Base-by-base conservation (phyloP, 306 rosid genomes). In the Citrullus mucosospermus region DNA sequence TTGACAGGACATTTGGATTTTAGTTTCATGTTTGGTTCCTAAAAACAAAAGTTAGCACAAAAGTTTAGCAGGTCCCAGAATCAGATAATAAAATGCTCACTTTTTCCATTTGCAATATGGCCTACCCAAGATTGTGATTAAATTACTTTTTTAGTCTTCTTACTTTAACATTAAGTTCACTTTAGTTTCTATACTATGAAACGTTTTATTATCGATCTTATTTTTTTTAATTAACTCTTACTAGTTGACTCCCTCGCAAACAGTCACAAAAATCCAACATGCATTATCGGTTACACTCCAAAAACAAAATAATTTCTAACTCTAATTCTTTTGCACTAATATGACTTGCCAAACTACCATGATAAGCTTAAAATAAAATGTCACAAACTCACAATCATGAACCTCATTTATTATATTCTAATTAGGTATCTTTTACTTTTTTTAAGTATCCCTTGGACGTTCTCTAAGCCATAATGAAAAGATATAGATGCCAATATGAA, bases 21-120 rank as follows among this genome's bases (percentile, higher is more conserved):
- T 63, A 76, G 86, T 46, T 79, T 80, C 71, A 67, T 66, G 88
- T 80, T 80, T 57, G 75, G 78, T 80, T 82, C 80, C 55, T 13
- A 43, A 28, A 34, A 59, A 28, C 15, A n/a, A 22, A 30, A 48
- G 57, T 58, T 39, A 39, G 71, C 53, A 57, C 36, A 18, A 57
- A 46, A 25, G 14, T 66, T 58, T 59, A 25, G 18, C 63, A 44
- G 75, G 78, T 22, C 85, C 80, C 78, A n/a, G 20, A 46, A 43
- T 9, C 22, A 54, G 57, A 13, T 25, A 53, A 76, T 60, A 63
- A 75, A 68, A 68, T 68, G 55, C 7, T 68, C 75, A 43, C 55
- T n/a, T 68, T 68, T 68, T n/a, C 6, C 13, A 62, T 28, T 6
- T 32, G 53, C 32, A n/a, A 13, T 62, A 50, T 66, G 48, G 30